Evolutionary conservation across 352 stramenopile genomes (phyloP).

Genomic region (Elongisporangium prolatum): DNA sequence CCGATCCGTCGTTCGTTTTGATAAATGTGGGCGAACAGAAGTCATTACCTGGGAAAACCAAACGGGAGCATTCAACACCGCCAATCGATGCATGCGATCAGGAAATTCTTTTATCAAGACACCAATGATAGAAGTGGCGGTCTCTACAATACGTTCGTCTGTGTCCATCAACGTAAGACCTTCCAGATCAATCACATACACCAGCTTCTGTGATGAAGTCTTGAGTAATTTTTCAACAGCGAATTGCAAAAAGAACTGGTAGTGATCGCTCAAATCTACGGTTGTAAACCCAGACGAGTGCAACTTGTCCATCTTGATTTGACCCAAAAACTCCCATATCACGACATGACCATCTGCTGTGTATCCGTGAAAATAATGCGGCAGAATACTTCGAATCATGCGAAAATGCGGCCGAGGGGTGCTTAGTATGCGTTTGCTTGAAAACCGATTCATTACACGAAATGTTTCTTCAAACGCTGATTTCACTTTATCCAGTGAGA

Average conservation of each 20-base stretch:
- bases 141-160: constrained; percentile 66
- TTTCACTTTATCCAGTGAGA: constrained; percentile 55
- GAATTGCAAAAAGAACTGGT: constrained; percentile 76
- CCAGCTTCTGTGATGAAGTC: constrained; percentile 49
- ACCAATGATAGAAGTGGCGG: constrained; percentile 43
- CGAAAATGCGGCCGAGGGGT: constrained; percentile 68
- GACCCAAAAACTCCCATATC: constrained; percentile 74
- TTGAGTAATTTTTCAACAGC: constrained; percentile 65
- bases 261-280: constrained; percentile 62
- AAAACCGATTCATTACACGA: constrained; percentile 29
- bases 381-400: constrained; percentile 61
- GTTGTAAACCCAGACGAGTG: constrained; percentile 65
- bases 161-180: constrained; percentile 65
- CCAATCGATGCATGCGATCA: constrained; percentile 50
- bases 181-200: constrained; percentile 79
- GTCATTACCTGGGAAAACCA: constrained; percentile 84
- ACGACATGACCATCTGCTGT: constrained; percentile 60
- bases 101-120: constrained; percentile 60
- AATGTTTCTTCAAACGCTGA: constrained; percentile 72
- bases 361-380: constrained; percentile 77
- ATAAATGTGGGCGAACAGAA: constrained; percentile 37
- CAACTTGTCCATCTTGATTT: constrained; percentile 76
- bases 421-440: constrained; percentile 41
- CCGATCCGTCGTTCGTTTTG: constrained; percentile 65
- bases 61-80: constrained; percentile 64